Base-by-base conservation (phyloP, 345 rosid genomes). In the Carallia brachiata region DNA sequence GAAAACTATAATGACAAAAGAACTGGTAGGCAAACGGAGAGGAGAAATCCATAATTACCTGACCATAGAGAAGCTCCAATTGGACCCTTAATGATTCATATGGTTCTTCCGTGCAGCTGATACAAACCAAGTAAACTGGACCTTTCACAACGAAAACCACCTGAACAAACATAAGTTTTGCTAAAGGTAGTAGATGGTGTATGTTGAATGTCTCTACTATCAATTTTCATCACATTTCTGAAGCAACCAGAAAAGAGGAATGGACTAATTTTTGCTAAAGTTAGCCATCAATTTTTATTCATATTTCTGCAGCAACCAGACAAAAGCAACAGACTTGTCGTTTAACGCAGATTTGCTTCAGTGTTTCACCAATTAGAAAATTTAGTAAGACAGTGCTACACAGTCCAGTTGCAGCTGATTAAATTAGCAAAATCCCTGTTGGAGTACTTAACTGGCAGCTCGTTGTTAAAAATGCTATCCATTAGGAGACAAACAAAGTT, bases 141-240 rank as follows among this genome's bases (percentile, higher is more conserved):
- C 99, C 99, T 80, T 92, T 96, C 53, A 96, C 93, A 63, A 96
- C 96, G 84, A 96, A 96, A 71, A 90, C 88, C 63, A 96, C 99
- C 99, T 92, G 82, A 68, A 70, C 30, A 73, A 55, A 69, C 58
- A 19, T 27, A 54, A 54, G 13, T 54, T 54, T 54, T 54, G 58
- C 58, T 54, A n/a, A 54, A 54, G 58, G 23, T 10, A 2, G 30
- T 54, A 54, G 12, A 7, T 27, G 12, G 30, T 27, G 4, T 54
- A 54, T 7, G 30, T 19, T 54, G 19, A 44, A 44, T 10, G 10
- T 54, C 58, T 63, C 19, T 60, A 57, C 32, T 50, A 59, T 28
- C 64, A 57, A 65, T 28, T 52, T n/a, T 17, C 3, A 37, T 61
- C 47, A 28, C 12, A 58, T 36, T 52, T 18, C 50, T 40, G 54